Percentiles rank a stretch among this genome's conserved stretches.
phyloP scores from a whole-genome alignment of 495 filamentous ascomycete genomes.

The Usnea hakonensis region DNA sequence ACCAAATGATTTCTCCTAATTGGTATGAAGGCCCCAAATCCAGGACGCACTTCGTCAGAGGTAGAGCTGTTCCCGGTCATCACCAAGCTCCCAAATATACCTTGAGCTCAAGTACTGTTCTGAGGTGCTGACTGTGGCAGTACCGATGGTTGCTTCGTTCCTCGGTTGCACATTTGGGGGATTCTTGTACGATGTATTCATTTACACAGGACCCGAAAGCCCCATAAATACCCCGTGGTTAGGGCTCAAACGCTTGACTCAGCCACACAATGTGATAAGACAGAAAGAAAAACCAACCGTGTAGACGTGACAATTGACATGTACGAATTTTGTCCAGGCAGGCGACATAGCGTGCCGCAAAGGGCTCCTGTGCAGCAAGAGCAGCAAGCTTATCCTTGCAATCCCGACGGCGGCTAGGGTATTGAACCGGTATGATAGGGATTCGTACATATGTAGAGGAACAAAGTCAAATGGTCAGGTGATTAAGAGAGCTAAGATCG shows the following conservation, averaged over 20 bases:
- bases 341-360: not conserved
- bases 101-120: not conserved
- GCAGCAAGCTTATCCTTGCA: not conserved
- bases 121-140: conserved; percentile 11
- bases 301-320: not conserved
- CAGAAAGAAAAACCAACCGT: not conserved
- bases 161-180: conserved; percentile 51
- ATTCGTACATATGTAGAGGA: not conserved
- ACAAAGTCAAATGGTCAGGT: too few species aligned
- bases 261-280: conserved; percentile 8
- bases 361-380: not conserved
- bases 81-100: not conserved
- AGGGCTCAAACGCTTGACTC: conserved; percentile 40
- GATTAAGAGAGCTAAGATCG: not conserved
- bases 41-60: not conserved
- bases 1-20: not conserved
- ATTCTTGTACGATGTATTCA: conserved; percentile 53
- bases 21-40: not conserved
- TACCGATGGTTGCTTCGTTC: conserved; percentile 52
- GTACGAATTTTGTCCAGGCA: not conserved
- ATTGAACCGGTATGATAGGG: not conserved
- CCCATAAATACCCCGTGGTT: conserved; percentile 53
- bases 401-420: not conserved
- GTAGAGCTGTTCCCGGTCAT: not conserved
- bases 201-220: conserved; percentile 49